phyloP scores from a whole-genome alignment of 441 rosid genomes.

The Euphorbia celastroides region DNA sequence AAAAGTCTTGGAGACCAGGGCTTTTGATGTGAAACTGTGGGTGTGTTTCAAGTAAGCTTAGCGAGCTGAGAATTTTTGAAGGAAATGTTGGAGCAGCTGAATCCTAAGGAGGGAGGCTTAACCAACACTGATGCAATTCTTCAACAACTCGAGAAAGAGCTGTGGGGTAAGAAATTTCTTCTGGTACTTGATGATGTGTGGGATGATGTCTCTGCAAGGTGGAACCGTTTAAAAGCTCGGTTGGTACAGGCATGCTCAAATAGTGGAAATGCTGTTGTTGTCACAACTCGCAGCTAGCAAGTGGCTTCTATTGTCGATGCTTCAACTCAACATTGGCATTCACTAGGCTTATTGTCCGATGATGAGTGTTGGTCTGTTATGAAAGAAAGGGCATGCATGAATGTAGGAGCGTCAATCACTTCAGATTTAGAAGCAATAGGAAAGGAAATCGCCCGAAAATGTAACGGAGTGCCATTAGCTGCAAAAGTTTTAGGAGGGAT shows the following conservation, averaged over 20 bases:
- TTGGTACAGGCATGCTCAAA: background rate
- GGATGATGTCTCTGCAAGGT: conserved; percentile 7
- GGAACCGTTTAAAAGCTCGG: background rate
- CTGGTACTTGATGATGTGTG: conserved; percentile 33
- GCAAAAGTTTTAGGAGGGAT: background rate
- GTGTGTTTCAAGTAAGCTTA: conserved; percentile 20
- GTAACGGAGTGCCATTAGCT: conserved; percentile 3
- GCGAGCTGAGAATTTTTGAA: background rate
- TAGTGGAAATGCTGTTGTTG: background rate
- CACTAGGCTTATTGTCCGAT: background rate
- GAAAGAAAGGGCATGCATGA: conserved; percentile 19
- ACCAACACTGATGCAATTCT: conserved; percentile 5
- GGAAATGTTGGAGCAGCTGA: conserved; percentile 9
- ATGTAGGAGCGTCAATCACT: background rate
- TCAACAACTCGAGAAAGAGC: background rate
- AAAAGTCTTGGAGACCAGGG: background rate
- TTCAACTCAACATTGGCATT: background rate
- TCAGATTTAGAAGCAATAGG: background rate
- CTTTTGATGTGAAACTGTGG: conserved; percentile 16
- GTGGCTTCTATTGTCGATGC: background rate
- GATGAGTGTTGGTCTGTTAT: conserved; percentile 1
- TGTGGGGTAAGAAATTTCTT: conserved; percentile 16
- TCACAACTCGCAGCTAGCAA: background rate
- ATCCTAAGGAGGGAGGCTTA: background rate
- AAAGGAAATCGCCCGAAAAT: background rate